Percentiles rank a stretch among this genome's conserved stretches.
phyloP scores from a whole-genome alignment of 208 protist genomes.

The Wallacemonas sp. region DNA sequence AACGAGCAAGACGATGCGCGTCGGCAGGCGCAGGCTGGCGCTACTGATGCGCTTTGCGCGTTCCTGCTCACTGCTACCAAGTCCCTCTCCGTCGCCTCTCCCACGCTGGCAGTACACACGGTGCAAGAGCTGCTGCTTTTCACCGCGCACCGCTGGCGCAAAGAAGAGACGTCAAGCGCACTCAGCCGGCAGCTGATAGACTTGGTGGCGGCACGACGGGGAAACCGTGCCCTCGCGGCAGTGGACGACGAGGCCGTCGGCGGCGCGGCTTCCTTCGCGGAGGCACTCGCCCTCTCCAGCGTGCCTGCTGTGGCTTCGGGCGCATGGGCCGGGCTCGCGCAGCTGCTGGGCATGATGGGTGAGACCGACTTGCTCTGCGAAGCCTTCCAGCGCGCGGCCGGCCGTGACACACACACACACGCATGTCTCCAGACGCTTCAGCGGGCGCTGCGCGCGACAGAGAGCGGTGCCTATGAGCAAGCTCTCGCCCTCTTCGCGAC shows the following conservation, averaged over 20 bases:
- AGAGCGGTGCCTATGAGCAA: neutral
- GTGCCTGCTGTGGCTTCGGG: neutral
- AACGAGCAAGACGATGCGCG: neutral
- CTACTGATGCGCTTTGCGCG: neutral
- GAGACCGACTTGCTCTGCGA: neutral
- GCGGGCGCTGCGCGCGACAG: neutral
- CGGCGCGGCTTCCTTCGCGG: neutral
- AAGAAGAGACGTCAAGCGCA: neutral
- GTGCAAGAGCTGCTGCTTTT: slow-evolving; percentile 10
- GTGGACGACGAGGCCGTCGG: neutral
- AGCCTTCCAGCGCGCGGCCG: neutral
- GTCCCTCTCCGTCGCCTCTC: neutral
- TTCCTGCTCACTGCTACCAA: neutral
- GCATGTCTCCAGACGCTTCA: slow-evolving; percentile 1
- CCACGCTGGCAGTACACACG: neutral
- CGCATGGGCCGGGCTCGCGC: neutral
- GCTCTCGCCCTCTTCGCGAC: slow-evolving; percentile 5
- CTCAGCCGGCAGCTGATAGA: neutral
- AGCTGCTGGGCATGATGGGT: neutral
- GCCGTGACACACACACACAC: neutral
- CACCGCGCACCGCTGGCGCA: neutral
- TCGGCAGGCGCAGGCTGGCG: neutral
- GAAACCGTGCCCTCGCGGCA: neutral
- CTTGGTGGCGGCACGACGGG: neutral
- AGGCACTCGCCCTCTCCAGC: neutral